phyloP scores from a whole-genome alignment of 2,329 filamentous ascomycete species.

The Nannizziopsis barbatae region DNA sequence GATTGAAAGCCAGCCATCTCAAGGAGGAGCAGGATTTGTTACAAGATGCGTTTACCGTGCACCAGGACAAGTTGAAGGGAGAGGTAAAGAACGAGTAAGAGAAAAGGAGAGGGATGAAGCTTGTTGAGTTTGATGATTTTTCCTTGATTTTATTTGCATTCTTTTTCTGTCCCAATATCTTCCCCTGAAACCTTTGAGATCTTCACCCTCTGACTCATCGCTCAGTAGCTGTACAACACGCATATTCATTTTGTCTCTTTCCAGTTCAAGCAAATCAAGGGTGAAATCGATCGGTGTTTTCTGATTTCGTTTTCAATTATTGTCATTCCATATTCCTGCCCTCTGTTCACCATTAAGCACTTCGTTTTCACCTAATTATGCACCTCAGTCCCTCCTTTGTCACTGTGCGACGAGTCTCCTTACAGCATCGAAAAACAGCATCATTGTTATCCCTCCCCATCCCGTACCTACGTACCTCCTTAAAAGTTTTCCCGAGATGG shows the following conservation, averaged over 20 bases:
- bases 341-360: constrained; percentile 2
- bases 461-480: not conserved
- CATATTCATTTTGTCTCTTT: constrained; percentile 1
- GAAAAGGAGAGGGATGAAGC: not conserved
- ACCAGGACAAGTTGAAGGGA: constrained; percentile 56
- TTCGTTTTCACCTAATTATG: not conserved
- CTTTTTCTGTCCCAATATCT: not conserved
- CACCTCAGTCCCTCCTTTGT: not conserved
- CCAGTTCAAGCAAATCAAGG: not conserved
- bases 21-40: constrained; percentile 88
- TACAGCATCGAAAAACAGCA: constrained; percentile 6
- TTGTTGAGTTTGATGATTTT: not conserved
- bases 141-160: not conserved
- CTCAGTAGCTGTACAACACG: constrained; percentile 1
- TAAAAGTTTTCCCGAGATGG: not conserved
- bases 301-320: not conserved
- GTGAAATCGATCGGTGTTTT: constrained; percentile 1
- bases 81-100: constrained; percentile 36
- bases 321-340: not conserved
- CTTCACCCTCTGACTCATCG: not conserved
- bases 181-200: too few species aligned
- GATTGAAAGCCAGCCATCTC: constrained; percentile 73
- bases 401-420: constrained; percentile 8
- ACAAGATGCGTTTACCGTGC: constrained; percentile 51
- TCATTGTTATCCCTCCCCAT: not conserved